A percentile compares a stretch with the other conserved stretches of the same genome.
phyloP scores from a whole-genome alignment of 2,329 filamentous ascomycete genomes.

The Tolypocladium guangdongense region DNA sequence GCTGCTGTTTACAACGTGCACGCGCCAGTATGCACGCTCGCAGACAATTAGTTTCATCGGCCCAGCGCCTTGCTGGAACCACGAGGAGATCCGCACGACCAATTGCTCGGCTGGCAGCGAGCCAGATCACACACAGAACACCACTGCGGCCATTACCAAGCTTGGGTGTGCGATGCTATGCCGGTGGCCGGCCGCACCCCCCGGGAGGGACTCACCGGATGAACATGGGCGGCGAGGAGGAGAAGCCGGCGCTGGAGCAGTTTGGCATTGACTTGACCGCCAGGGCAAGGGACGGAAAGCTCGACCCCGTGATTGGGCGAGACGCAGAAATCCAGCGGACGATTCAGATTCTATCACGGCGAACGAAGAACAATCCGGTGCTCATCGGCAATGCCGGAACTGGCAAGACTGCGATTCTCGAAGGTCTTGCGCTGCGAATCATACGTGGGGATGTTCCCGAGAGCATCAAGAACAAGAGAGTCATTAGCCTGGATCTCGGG shows the following conservation, averaged over 20 bases:
- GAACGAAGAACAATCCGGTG: constrained; percentile 94
- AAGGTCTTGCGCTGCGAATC: constrained; percentile 83
- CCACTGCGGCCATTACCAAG: constrained; percentile 24
- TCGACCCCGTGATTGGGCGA: constrained; percentile 92
- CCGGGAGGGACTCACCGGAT: constrained; percentile 90
- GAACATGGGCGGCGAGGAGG: constrained; percentile 64
- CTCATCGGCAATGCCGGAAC: constrained; percentile 87
- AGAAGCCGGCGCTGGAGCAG: constrained; percentile 84
- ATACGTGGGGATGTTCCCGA: constrained; percentile 89
- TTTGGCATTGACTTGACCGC: constrained; percentile 86
- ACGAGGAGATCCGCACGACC: constrained; percentile 17
- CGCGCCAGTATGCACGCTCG: constrained; percentile 29
- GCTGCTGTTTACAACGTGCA: neutral
- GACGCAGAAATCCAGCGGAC: constrained; percentile 87
- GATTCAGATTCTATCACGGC: constrained; percentile 82
- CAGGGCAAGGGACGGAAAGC: constrained; percentile 73
- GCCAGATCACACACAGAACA: constrained; percentile 11
- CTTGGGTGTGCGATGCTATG: constrained; percentile 40
- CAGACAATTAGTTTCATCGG: constrained; percentile 26
- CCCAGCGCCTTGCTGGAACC: constrained; percentile 24
- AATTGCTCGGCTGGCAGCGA: constrained; percentile 14
- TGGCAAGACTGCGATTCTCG: constrained; percentile 87
- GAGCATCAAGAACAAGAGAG: constrained; percentile 87
- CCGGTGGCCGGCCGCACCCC: constrained; percentile 69
- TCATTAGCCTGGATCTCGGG: constrained; percentile 79